Conservation (phyloP, 2,329 filamentous ascomycete genomes). For the Monosporascus sp. region DNA sequence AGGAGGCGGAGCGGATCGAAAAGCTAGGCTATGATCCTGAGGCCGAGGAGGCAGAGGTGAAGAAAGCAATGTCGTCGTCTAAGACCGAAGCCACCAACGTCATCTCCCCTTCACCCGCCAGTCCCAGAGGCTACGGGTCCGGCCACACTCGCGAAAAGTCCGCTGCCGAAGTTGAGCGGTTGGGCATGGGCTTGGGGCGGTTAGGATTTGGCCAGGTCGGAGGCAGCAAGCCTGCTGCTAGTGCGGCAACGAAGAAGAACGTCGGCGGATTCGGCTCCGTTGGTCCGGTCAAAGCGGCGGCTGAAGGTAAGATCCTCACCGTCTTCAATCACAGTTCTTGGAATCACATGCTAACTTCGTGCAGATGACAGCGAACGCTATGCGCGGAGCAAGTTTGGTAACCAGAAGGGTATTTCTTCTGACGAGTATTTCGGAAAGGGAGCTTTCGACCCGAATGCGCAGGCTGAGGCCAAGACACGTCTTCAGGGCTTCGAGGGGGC, state of each 20-base stretch:
- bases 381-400: slow-evolving; percentile 82
- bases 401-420: slow-evolving; percentile 92
- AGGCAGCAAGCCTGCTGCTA: slow-evolving; percentile 52
- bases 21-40: slow-evolving; percentile 95
- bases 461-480: slow-evolving; percentile 80
- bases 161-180: slow-evolving; percentile 75
- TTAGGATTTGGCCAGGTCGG: slow-evolving; percentile 86
- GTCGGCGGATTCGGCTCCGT: slow-evolving; percentile 84
- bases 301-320: slow-evolving; percentile 52
- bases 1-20: slow-evolving; percentile 92
- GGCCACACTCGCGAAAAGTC: slow-evolving; percentile 56
- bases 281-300: slow-evolving; percentile 64
- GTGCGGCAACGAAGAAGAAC: slow-evolving; percentile 61
- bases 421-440: slow-evolving; percentile 98
- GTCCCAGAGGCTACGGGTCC: slow-evolving; percentile 61
- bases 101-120: slow-evolving; percentile 69
- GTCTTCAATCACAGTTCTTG: background rate
- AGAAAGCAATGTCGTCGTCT: slow-evolving; percentile 30
- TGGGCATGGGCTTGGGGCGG: slow-evolving; percentile 83
- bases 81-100: slow-evolving; percentile 55
- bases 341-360: slow-evolving; percentile 17
- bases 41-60: slow-evolving; percentile 58
- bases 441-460: slow-evolving; percentile 71
- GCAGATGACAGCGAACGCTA: slow-evolving; percentile 73
- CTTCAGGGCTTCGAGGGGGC: slow-evolving; percentile 92